Base-by-base conservation (phyloP, 495 filamentous ascomycete genomes). In the Aspergillus baeticus region DNA sequence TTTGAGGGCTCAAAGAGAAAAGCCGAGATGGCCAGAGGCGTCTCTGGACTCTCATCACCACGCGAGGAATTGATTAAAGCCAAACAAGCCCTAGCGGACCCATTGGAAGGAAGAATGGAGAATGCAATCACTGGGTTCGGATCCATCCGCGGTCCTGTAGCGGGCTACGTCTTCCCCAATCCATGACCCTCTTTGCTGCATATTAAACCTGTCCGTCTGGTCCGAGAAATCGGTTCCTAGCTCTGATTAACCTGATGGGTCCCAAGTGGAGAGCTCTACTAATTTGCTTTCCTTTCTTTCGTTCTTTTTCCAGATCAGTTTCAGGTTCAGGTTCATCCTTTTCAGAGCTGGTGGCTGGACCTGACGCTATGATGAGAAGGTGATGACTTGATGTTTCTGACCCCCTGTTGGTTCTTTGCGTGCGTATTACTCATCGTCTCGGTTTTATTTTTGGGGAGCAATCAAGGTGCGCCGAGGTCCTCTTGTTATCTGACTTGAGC, bases 81-180 rank as follows among this genome's bases (percentile, higher is more conserved):
- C 26, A 61, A 39, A 64, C 50, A 64, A 60, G 53, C 56, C 61
- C 54, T 39, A 49, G 57, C 41, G 51, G 57, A 54, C 51, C 60
- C 55, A 56, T 29, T 29, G 21, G 42, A 21, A 23, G 42, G 42
- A 26, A 21, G 14, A 29, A 44, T 52, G 49, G 47, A 44, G 31
- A 43, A 55, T 47, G 43, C 43, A 39, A 10, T 29, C 26, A 55
- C 55, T 59, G 59, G 62, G 51, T 59, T 59, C 59, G 59, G 57
- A 62, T 59, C 58, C 60, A 61, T 63, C 61, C 58, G 60, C 61
- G 57, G 56, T 60, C 51, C 55, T 57, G 44, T 54, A 56, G 55
- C 60, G 26, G 56, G 55, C 42, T 54, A 37, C 45, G 34, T 42
- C 42, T 58, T 57, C 62, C 43, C 55, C 62, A 64, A 55, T 34